A percentile compares a stretch with the other conserved stretches of the same genome.
Evolutionary conservation across 805 yeast genomes (phyloP).

Genomic region (Citeromyces nyonsensis): DNA sequence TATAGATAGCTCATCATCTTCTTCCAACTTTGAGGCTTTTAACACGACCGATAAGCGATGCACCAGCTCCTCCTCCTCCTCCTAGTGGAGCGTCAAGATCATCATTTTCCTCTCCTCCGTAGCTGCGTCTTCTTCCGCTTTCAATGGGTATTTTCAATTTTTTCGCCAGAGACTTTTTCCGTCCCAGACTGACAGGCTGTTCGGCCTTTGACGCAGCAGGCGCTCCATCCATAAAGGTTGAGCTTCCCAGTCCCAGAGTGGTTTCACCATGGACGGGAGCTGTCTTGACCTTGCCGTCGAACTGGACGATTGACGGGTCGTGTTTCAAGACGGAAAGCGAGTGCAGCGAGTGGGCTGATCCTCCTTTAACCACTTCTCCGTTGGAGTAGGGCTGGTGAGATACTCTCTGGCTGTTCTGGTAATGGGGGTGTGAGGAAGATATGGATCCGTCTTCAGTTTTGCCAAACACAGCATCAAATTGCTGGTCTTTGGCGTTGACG

Average conservation of each 20-base stretch:
- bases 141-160: constrained; percentile 1
- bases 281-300: constrained; percentile 58
- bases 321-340: constrained; percentile 25
- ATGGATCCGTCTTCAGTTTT: constrained; percentile 24
- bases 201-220: constrained; percentile 57
- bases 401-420: constrained; percentile 6
- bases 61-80: constrained; percentile 1
- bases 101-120: constrained; percentile 74
- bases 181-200: constrained; percentile 35
- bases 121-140: constrained; percentile 19
- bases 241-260: constrained; percentile 79
- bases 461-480: constrained; percentile 70
- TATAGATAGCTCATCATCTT: constrained; percentile 8
- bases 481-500: constrained; percentile 36
- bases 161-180: constrained; percentile 58
- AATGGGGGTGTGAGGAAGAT: constrained; percentile 19
- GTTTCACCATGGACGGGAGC: constrained; percentile 73
- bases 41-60: background rate
- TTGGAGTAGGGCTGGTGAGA: constrained; percentile 10
- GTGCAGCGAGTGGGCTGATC: constrained; percentile 10
- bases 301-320: constrained; percentile 37
- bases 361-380: constrained; percentile 12
- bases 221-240: constrained; percentile 91
- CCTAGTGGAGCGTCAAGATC: constrained; percentile 3
- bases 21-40: constrained; percentile 63